Base-by-base conservation (phyloP, 148 eudicot genomes). In the Fagopyrum esculentum region DNA sequence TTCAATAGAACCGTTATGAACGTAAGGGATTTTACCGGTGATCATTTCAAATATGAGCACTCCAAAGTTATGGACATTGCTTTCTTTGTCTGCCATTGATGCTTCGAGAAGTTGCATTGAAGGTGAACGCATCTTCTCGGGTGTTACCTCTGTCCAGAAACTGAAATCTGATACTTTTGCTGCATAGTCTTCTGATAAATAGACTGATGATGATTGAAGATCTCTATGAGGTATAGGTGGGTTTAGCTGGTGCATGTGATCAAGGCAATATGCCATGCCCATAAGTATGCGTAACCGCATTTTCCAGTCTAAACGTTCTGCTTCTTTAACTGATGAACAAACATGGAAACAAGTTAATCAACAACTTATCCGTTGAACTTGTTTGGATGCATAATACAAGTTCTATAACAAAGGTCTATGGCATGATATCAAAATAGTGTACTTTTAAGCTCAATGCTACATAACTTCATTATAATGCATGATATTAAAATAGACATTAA, bases 221-320 rank as follows among this genome's bases (percentile, higher is more conserved):
- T 89, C 86, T 66, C 80, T 73, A 75, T 86, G 97, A 76, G 89
- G 69, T 71, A 84, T 70, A 9, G 89, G 87, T 15, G 97, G 97
- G 43, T 75, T 74, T 71, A 92, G 86, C 57, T 89, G 84, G 86
- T 95, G 98, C 89, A 90, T 83, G 71, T 92, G 84, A 61, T 92
- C 93, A 2, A 95, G 84, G 87, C 97, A 92, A 83, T 92, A 95
- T 54, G 97, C 96, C 75, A 90, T 78, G 26, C 98, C 98, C 93
- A 92, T 89, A 4, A 85, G 78, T 81, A 92, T 83, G 59, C 97
- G 87, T 74, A 95, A 45, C 64, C 98, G 85, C 84, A 75, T 83
- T 49, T 46, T 61, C 98, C 98, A 94, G 83, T 94, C 97, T 84
- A 94, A 82, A 81, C 88, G 96, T 73, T 94, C 98, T 1, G 96